A percentile compares a stretch with the other conserved stretches of the same genome.
Conservation (phyloP, 1,284 basidiomycete genomes). For the Boletus smithii region DNA sequence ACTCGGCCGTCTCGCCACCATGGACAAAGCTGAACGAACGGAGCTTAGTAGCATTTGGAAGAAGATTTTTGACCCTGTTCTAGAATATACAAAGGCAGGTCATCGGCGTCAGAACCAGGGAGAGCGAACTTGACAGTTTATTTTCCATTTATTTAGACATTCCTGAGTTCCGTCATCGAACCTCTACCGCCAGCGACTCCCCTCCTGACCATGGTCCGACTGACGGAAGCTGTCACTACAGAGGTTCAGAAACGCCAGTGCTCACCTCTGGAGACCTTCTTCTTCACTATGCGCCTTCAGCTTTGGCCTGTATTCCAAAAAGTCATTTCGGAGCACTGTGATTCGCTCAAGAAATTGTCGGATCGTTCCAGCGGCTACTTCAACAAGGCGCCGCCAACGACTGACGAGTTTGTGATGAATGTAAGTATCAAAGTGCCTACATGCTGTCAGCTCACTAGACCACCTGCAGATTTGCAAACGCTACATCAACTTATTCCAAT, state of each 20-base stretch:
- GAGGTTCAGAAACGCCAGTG: constrained; percentile 76
- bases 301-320: constrained; percentile 93
- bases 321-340: constrained; percentile 78
- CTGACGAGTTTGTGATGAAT: constrained; percentile 62
- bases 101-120: not conserved
- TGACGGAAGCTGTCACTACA: constrained; percentile 74
- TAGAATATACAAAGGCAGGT: constrained; percentile 76
- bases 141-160: constrained; percentile 47
- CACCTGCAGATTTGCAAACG: constrained; percentile 49
- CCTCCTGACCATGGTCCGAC: constrained; percentile 83
- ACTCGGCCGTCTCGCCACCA: constrained; percentile 29
- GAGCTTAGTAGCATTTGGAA: constrained; percentile 75
- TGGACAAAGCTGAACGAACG: constrained; percentile 57
- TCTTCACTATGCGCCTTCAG: constrained; percentile 74
- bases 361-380: constrained; percentile 68
- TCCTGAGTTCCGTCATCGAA: constrained; percentile 62
- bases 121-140: not conserved
- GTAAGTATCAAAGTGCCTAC: constrained; percentile 39
- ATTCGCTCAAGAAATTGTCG: constrained; percentile 76
- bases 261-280: constrained; percentile 73
- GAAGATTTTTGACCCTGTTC: constrained; percentile 83
- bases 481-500: constrained; percentile 78
- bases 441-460: constrained; percentile 6
- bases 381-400: constrained; percentile 57
- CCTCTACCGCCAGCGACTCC: constrained; percentile 69